phyloP scores from a whole-genome alignment of 345 rosid genomes.

The Euphorbia lathyris region DNA sequence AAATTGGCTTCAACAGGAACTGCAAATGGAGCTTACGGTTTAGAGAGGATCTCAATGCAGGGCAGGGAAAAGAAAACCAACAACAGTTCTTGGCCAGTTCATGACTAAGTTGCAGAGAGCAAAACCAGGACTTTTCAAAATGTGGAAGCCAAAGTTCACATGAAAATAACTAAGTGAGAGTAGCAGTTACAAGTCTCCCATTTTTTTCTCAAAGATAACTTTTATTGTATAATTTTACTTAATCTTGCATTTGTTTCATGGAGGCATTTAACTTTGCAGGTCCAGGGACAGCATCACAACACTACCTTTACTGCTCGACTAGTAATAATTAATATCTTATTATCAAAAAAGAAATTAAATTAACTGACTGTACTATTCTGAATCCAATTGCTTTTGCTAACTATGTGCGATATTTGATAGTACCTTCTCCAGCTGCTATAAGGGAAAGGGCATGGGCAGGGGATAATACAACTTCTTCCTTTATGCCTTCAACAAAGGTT shows the following conservation, averaged over 20 bases:
- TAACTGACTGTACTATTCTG: conserved; percentile 10
- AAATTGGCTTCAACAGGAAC: background rate
- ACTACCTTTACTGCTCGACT: background rate
- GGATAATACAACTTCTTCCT: conserved; percentile 98
- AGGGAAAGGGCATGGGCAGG: conserved; percentile 98
- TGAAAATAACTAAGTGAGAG: background rate
- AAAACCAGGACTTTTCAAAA: background rate
- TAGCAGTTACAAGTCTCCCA: background rate
- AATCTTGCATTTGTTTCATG: background rate
- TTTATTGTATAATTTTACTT: background rate
- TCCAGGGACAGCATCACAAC: background rate
- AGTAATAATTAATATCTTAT: background rate
- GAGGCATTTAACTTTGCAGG: background rate
- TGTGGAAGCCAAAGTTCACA: background rate
- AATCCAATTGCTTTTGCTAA: conserved; percentile 8
- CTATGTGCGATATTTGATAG: conserved; percentile 26
- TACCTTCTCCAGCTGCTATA: conserved; percentile 99
- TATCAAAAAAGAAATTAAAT: background rate
- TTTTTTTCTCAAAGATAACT: background rate
- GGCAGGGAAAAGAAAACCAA: background rate
- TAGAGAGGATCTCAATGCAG: background rate
- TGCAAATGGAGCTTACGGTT: background rate
- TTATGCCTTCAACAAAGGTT: conserved; percentile 94
- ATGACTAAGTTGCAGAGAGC: background rate
- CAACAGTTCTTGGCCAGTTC: background rate